Conservation (phyloP, 2,329 filamentous ascomycete species). For the Paracoccidioides brasiliensis region DNA sequence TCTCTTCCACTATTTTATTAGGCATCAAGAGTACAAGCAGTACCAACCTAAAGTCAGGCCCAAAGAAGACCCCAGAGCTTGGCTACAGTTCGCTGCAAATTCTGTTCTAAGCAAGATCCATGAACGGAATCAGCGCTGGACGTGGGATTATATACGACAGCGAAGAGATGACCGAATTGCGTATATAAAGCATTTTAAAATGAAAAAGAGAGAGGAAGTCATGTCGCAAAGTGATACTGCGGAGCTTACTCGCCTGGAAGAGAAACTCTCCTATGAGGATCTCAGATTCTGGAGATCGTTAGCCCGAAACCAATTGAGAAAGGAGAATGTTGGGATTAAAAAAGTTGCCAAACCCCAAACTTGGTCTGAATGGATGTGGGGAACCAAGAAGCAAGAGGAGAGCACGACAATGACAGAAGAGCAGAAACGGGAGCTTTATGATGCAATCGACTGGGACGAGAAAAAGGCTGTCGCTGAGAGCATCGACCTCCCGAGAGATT, state of each 20-base stretch:
- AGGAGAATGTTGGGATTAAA: constrained; percentile 74
- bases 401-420: constrained; percentile 86
- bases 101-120: constrained; percentile 89
- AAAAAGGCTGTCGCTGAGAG: constrained; percentile 79
- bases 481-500: constrained; percentile 80
- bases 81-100: constrained; percentile 82
- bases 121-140: constrained; percentile 83
- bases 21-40: constrained; percentile 93
- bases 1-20: constrained; percentile 94
- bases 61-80: constrained; percentile 82
- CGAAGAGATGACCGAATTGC: constrained; percentile 74
- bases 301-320: constrained; percentile 84
- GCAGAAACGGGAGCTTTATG: constrained; percentile 90
- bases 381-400: constrained; percentile 58
- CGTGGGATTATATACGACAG: constrained; percentile 91
- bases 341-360: constrained; percentile 61
- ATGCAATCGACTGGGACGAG: constrained; percentile 97
- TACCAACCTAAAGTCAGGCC: constrained; percentile 72
- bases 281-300: constrained; percentile 93
- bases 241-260: constrained; percentile 64
- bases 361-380: constrained; percentile 90
- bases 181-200: constrained; percentile 95
- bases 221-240: constrained; percentile 57
- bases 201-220: constrained; percentile 61
- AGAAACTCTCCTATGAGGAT: constrained; percentile 86